Evolutionary conservation across 208 protist species (phyloP).

Genomic region (Acanthamoeba lugdunensis): DNA sequence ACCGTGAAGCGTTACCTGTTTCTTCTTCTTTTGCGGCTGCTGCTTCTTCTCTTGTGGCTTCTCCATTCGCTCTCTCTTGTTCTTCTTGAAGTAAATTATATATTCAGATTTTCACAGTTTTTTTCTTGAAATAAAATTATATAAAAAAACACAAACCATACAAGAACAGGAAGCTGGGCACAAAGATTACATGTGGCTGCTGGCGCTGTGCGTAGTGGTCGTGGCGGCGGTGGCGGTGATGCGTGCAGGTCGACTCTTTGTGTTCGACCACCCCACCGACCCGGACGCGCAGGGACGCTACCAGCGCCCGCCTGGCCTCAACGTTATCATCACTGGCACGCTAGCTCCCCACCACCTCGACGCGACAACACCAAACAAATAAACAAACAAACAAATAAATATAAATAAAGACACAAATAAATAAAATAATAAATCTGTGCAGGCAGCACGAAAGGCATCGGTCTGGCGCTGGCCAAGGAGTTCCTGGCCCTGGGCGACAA

Average conservation of each 20-base stretch:
- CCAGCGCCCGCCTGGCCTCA: conserved; percentile 10
- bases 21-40: too few relatives aligned
- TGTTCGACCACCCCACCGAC: background rate
- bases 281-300: background rate
- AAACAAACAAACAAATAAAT: too few relatives aligned
- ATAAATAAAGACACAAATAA: too few relatives aligned
- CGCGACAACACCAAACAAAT: too few relatives aligned
- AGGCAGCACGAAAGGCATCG: conserved; percentile 51
- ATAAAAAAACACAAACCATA: background rate
- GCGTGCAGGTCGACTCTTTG: background rate
- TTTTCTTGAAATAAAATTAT: background rate
- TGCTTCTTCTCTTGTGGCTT: too few relatives aligned
- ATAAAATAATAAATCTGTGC: background rate
- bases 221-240: background rate
- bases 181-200: background rate
- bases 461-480: conserved; percentile 44
- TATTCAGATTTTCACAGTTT: too few relatives aligned
- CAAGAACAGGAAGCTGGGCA: background rate
- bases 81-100: too few relatives aligned
- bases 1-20: too few relatives aligned
- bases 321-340: conserved; percentile 19
- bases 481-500: conserved; percentile 42
- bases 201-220: background rate
- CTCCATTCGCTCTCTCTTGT: too few relatives aligned
- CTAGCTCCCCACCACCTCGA: background rate